phyloP scores from a whole-genome alignment of 352 stramenopile species.

The Phytophthora foliorum region DNA sequence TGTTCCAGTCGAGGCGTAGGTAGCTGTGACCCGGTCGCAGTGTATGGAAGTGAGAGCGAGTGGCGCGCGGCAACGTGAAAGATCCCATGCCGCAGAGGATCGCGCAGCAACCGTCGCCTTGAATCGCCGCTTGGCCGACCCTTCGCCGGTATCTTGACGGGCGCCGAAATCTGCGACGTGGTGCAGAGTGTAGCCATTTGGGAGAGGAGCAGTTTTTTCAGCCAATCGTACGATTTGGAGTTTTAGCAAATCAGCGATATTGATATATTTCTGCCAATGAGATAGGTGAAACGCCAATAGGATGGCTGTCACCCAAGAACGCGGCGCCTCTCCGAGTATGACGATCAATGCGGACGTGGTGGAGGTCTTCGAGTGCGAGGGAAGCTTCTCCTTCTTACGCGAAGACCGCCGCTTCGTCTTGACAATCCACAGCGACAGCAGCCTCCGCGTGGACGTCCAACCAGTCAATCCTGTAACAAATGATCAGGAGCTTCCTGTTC shows the following conservation, averaged over 20 bases:
- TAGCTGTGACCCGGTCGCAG: constrained; percentile 14
- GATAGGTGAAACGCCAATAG: too few species aligned
- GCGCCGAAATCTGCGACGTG: constrained; percentile 20
- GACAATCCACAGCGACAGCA: constrained; percentile 43
- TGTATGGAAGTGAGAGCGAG: constrained; percentile 24
- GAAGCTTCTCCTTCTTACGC: constrained; percentile 45
- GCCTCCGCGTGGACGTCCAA: constrained; percentile 39
- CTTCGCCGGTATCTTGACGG: constrained; percentile 22
- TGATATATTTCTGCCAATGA: constrained; percentile 19
- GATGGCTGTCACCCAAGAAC: constrained; percentile 22
- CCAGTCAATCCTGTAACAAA: constrained; percentile 6
- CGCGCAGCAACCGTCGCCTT: constrained; percentile 30
- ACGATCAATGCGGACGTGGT: constrained; percentile 4
- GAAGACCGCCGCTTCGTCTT: constrained; percentile 45
- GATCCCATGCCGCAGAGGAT: constrained; percentile 30
- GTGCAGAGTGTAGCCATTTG: constrained; percentile 20
- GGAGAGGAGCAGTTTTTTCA: constrained; percentile 3
- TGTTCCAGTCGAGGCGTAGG: neutral
- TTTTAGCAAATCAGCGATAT: constrained; percentile 14
- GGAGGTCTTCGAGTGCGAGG: constrained; percentile 56
- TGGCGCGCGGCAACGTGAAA: constrained; percentile 14
- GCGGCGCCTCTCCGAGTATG: too few species aligned
- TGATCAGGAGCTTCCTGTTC: neutral
- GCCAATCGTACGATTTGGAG: constrained; percentile 12
- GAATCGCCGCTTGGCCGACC: constrained; percentile 25